Evolutionary conservation across 1,284 basidiomycete species (phyloP), one percentile per base, ranked within the genome.

Genomic region (Blastosporella zonata): DNA sequence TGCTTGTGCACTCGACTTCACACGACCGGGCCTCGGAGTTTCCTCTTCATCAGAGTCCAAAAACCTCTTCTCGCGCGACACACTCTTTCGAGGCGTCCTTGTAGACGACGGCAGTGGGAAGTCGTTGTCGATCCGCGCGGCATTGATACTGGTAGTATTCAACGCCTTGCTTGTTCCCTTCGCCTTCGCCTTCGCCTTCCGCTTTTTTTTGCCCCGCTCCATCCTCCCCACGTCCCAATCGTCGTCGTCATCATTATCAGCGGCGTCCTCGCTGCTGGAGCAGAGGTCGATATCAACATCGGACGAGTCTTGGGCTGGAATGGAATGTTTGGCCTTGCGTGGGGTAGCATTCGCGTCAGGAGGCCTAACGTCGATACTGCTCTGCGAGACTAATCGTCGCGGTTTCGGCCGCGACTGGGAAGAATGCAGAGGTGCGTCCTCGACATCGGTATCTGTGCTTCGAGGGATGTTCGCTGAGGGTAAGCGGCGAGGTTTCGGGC

Each of bases 241-340:
- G 13, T 20, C 40, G 12, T 33, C 48, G 6, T 15, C 33, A 27
- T 48, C 40, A 31, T 31, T 12, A 13, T 6, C 7, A 12, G 29
- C 13, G 12, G 7, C 29, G 18, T 48, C 42, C 9, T 36, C 50
- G 27, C 48, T 51, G 31, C 50, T 54, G 17, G 46, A 47, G 29
- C 52, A 54, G 28, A 54, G 49, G 28, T 53, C 22, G 21, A 57
- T 36, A 23, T 47, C 37, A 6, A 47, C 39, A 31, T n/a, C n/a
- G n/a, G n/a, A n/a, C 17, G 17, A 31, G 29, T 31, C 3, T 12
- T 31, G 29, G 25, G 46, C 36, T 20, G 18, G 20, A 17, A 34
- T 1, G 1, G 23, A 10, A 4, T 37, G 33, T 21, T 23, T 28
- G 12, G 25, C 17, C 34, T 23, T 46, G 20, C 46, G 43, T 7